Base-by-base conservation (phyloP, 2,329 filamentous ascomycete genomes). In the Monosporascus sp. region DNA sequence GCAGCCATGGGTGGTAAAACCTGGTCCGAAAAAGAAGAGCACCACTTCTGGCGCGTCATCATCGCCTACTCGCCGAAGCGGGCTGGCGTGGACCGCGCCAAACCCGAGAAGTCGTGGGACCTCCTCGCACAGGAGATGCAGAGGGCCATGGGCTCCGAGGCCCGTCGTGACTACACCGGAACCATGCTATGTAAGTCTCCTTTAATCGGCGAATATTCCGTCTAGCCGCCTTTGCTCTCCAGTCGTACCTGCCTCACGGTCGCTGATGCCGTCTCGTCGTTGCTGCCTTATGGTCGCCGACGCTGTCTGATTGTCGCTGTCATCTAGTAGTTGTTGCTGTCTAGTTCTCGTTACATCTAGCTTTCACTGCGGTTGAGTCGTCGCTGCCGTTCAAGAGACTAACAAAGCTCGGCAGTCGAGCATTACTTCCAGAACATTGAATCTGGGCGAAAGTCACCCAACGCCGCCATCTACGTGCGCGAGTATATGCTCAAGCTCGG, bases 21-120 rank as follows among this genome's bases (percentile, higher is more conserved):
- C 5, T 82, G 79, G 79, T 73, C 75, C 0, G 53, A 53, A 0
- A 63, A 71, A 1, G 79, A 82, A 55, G 79, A 82, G 63, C 52
- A 60, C 1, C 65, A 74, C 56, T 81, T 80, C 60, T 82, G 79
- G 79, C 64, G 64, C 8, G 57, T 58, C 3, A 62, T 72, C 26
- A 60, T 78, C 1, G 67, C 72, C 1, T 60, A 64, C 7, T 77
- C 74, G 0, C 62, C 66, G 2, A 72, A 70, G 50, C 63, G 69
- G 3, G 54, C 56, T 24, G 67, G 63, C 8, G 52, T 55, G 7
- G 58, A 67, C 48, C 52, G 47, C 3, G 63, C 65, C 35, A 68
- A 65, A 49, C 31, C 52, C 1, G 64, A 65, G 49, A 59, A 58
- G 43, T 55, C 60, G 27, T 78, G 75, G 75, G 63, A 66, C 2